These are phyloP conservation scores for Ceratobasidium sp. DNA, from an alignment of 1,284 basidiomycete species.

Conservation along the genomic window DNA sequence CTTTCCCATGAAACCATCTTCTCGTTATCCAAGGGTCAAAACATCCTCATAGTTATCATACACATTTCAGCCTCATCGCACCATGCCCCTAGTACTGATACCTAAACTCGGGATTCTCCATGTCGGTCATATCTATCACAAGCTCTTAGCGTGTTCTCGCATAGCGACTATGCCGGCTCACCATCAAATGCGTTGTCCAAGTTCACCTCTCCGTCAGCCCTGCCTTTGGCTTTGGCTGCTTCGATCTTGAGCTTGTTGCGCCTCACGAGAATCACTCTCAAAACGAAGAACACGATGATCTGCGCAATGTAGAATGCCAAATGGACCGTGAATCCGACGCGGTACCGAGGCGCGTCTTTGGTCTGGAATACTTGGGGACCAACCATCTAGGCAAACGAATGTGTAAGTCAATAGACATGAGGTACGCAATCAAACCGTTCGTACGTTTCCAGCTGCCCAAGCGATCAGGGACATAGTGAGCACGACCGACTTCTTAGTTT, in stretches of 20 bases:
- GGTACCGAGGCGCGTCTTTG: conserved; percentile 42
- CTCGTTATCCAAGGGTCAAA: neutral
- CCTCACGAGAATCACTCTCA: conserved; percentile 39
- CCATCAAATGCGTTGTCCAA: conserved; percentile 34
- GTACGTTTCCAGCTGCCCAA: conserved; percentile 37
- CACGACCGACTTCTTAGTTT: conserved; percentile 40
- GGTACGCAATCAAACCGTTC: too few species aligned
- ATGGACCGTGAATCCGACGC: conserved; percentile 41
- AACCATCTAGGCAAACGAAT: conserved; percentile 37
- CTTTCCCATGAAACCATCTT: too few species aligned
- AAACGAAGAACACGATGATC: conserved; percentile 42
- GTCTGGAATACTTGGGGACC: conserved; percentile 44
- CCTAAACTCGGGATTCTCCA: conserved; percentile 40
- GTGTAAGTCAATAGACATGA: too few species aligned
- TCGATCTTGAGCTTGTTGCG: conserved; percentile 37
- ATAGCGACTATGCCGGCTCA: conserved; percentile 5
- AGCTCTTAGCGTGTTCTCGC: neutral
- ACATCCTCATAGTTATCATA: conserved; percentile 10
- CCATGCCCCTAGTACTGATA: conserved; percentile 30
- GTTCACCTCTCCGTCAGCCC: conserved; percentile 25
- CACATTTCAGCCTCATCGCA: neutral
- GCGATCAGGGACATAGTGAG: conserved; percentile 39
- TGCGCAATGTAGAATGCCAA: conserved; percentile 34
- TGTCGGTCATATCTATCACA: conserved; percentile 41
- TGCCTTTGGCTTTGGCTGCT: conserved; percentile 33